phyloP scores from a whole-genome alignment of 2,329 filamentous ascomycete genomes.

The Ceratocystis lukuohia region DNA sequence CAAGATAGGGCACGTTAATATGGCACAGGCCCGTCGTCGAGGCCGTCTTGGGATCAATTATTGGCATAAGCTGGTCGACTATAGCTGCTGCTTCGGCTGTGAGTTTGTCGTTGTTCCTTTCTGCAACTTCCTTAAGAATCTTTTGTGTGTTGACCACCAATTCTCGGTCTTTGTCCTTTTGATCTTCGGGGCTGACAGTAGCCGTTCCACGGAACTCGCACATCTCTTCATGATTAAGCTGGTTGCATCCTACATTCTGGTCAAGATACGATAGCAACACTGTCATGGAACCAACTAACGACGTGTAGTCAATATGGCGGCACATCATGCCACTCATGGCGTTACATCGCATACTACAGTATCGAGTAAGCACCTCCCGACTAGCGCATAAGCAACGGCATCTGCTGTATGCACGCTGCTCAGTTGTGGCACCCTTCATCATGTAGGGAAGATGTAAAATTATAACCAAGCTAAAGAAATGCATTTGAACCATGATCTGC shows the following conservation, averaged over 20 bases:
- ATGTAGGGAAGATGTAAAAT: conserved; percentile 44
- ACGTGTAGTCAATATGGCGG: conserved; percentile 39
- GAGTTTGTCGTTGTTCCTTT: conserved; percentile 30
- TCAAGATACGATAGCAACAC: conserved; percentile 39
- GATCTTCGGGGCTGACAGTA: conserved; percentile 20
- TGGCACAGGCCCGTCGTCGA: conserved; percentile 24
- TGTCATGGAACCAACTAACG: conserved; percentile 38
- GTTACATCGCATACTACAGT: conserved; percentile 34
- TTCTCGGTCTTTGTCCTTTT: conserved; percentile 28
- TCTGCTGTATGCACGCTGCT: conserved; percentile 36
- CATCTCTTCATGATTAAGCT: conserved; percentile 3
- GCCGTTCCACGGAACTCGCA: conserved; percentile 8
- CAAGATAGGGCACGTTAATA: conserved; percentile 35
- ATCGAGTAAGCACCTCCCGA: conserved; percentile 37
- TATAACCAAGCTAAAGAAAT: conserved; percentile 38
- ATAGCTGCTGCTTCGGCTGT: conserved; percentile 32
- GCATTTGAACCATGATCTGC: conserved; percentile 34
- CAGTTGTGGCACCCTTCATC: conserved; percentile 30
- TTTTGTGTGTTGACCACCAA: conserved; percentile 29
- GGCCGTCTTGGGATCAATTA: conserved; percentile 26
- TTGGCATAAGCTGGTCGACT: conserved; percentile 32
- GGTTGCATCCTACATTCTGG: conserved; percentile 19
- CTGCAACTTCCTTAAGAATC: conserved; percentile 30
- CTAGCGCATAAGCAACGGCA: conserved; percentile 35
- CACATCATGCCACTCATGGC: conserved; percentile 30